phyloP scores from a whole-genome alignment of 2,329 filamentous ascomycete species.

The Pseudogymnoascus sp. region DNA sequence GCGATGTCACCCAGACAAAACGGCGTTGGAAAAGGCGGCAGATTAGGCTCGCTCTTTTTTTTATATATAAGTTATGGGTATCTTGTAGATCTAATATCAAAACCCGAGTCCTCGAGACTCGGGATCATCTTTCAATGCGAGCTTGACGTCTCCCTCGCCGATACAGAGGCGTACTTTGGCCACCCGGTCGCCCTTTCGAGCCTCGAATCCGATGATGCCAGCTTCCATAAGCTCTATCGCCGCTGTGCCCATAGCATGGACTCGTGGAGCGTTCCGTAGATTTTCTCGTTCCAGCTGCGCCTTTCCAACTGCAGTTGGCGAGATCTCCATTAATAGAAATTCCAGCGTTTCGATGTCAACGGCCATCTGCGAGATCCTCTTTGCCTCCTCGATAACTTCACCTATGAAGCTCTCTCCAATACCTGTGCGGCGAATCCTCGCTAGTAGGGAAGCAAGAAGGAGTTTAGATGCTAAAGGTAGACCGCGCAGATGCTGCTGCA shows the following conservation, averaged over 20 bases:
- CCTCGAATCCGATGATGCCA: conserved; percentile 79
- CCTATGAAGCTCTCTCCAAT: conserved; percentile 80
- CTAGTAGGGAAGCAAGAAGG: conserved; percentile 73
- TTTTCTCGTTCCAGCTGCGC: conserved; percentile 18
- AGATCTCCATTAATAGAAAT: conserved; percentile 36
- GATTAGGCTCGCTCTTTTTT: conserved; percentile 8
- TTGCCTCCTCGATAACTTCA: conserved; percentile 81
- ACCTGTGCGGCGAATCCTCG: conserved; percentile 72
- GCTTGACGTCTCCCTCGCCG: conserved; percentile 81
- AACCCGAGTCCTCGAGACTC: conserved; percentile 58
- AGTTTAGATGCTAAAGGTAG: conserved; percentile 78
- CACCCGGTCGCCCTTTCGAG: conserved; percentile 70
- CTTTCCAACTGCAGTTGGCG: not conserved
- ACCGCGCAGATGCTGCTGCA: conserved; percentile 79
- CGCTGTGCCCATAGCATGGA: conserved; percentile 58
- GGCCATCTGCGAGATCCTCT: conserved; percentile 55
- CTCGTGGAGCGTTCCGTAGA: conserved; percentile 33
- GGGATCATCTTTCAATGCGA: conserved; percentile 79
- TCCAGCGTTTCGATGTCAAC: conserved; percentile 52
- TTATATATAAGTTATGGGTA: conserved; percentile 5
- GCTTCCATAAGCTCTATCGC: conserved; percentile 79
- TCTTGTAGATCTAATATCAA: conserved; percentile 14
- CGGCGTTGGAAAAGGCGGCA: not conserved
- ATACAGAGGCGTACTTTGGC: conserved; percentile 81
- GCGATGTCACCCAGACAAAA: conserved; percentile 8